Percentiles rank a stretch among this genome's conserved stretches.
phyloP scores from a whole-genome alignment of 257 asterid genomes.

The Thymus mandschuricus region DNA sequence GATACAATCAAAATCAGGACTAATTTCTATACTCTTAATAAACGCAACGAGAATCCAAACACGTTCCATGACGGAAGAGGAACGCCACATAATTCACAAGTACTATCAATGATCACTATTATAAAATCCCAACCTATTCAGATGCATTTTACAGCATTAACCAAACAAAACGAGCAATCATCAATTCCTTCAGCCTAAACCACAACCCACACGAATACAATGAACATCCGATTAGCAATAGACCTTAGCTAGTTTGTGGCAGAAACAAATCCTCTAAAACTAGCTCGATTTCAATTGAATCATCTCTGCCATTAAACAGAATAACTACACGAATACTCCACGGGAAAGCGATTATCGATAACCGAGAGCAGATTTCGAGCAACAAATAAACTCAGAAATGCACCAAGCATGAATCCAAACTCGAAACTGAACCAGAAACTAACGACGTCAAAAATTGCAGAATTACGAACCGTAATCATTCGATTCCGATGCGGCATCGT shows the following conservation, averaged over 20 bases:
- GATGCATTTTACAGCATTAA: too few species aligned
- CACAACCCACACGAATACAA: background rate
- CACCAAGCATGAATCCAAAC: background rate
- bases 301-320: background rate
- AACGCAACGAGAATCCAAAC: background rate
- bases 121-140: too few species aligned
- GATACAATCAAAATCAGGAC: background rate
- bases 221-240: background rate
- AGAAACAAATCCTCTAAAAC: too few species aligned
- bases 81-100: background rate
- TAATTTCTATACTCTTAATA: background rate
- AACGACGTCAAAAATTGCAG: background rate
- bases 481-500: constrained; percentile 2
- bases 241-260: background rate
- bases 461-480: constrained; percentile 25
- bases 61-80: background rate
- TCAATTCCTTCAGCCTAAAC: background rate
- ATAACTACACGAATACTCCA: background rate
- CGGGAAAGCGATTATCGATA: background rate
- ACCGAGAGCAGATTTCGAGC: background rate
- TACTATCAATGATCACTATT: background rate
- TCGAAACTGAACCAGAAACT: background rate
- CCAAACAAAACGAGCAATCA: background rate
- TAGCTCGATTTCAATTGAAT: background rate
- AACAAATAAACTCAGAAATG: background rate